These are phyloP conservation scores for Suillus fuscotomentosus DNA, from an alignment of 768 basidiomycete genomes.

Conservation along the genomic window DNA sequence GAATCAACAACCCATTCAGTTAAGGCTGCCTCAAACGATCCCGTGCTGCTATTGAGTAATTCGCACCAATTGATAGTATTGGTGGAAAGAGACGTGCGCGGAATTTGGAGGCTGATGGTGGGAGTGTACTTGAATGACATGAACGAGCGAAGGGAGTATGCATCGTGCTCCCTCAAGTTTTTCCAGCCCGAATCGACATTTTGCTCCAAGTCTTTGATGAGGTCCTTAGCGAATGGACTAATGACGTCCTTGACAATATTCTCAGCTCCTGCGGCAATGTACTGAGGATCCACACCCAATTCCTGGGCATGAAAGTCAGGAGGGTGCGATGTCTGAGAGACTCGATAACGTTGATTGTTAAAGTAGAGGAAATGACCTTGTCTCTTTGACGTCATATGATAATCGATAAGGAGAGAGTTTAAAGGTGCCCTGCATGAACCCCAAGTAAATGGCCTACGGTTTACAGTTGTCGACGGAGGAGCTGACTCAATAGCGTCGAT, in stretches of 20 bases:
- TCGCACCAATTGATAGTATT: constrained; percentile 15
- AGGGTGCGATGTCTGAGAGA: neutral
- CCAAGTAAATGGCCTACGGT: no score
- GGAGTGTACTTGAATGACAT: constrained; percentile 7
- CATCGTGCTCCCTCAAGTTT: constrained; percentile 20
- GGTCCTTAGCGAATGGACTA: constrained; percentile 12
- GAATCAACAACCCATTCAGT: constrained; percentile 32
- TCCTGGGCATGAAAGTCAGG: neutral
- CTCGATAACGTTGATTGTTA: constrained; percentile 11
- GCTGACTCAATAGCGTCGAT: no score
- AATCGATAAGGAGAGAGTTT: neutral
- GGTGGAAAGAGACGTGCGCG: neutral
- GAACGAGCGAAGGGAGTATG: constrained; percentile 25
- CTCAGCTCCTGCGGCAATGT: constrained; percentile 18
- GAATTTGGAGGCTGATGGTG: neutral
- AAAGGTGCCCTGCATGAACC: neutral
- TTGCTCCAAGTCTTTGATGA: constrained; percentile 21
- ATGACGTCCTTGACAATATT: constrained; percentile 17
- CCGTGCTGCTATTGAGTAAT: constrained; percentile 29
- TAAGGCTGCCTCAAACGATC: constrained; percentile 33
- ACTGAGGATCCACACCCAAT: constrained; percentile 3
- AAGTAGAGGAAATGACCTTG: constrained; percentile 19
- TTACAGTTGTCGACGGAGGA: no score
- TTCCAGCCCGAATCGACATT: constrained; percentile 18
- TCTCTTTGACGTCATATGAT: neutral